Evolutionary conservation across 148 eudicot genomes (phyloP), one percentile per base, ranked within the genome.

Genomic region (Camellia lanceoleosa): DNA sequence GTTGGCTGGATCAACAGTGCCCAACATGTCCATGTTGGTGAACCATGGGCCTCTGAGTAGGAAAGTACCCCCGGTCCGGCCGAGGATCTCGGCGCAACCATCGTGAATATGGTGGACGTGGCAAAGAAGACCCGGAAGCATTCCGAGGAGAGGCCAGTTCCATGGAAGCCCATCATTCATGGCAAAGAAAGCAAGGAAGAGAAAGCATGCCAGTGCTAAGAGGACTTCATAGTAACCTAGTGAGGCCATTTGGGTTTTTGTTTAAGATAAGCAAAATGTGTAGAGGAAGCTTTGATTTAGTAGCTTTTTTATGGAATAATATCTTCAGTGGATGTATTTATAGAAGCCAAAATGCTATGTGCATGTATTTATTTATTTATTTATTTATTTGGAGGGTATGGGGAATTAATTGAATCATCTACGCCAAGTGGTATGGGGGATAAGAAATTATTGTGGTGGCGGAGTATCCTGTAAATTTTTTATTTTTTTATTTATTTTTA

Each of bases 31-130:
- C 90, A 90, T 86, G 60, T 83, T 73, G 58, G 83, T 67, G 71
- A 85, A 83, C 91, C 93, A 89, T 7, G 97, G 97, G 18, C 95
- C 97, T 71, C 84, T 82, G 42, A 87, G 38, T 1, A 62, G n/a
- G 30, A 85, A 87, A 38, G 87, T 89, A 1, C 87, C 79, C 16
- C 81, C 68, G 4, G n/a, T n/a, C 81, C 68, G 4, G 71, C 49
- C 16, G 7, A 84, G 8, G 16, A 87, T 2, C 12, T 89, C 73
- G 2, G 77, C 16, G 60, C 62, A 52, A 13, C 41, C 61, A 0
- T 83, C 84, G 10, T 91, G 87, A 18, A 91, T 41, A 55, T 82
- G 75, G 13, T 76, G 65, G 18, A 80, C n/a, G 15, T 84, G 83
- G 46, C 55, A 65, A 5, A 89, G 47, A 20, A 91, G 82, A 9